Conservation (phyloP, 257 asterid species). For the Phtheirospermum japonicum region DNA sequence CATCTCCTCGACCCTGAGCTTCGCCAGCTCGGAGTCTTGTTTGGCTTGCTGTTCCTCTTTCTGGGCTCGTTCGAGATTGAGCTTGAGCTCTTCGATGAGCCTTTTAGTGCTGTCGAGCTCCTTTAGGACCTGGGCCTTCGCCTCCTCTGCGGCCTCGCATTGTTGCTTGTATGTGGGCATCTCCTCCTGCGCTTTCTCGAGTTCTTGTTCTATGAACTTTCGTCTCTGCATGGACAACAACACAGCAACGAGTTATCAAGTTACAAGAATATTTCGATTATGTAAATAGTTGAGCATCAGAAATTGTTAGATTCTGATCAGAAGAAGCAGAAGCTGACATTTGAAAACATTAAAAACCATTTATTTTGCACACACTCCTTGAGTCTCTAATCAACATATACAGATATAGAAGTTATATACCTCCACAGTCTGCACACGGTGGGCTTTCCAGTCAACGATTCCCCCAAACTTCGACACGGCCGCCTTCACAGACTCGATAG, state of each 20-base stretch:
- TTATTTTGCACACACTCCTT: too few species aligned
- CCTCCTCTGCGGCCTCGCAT: conserved; percentile 73
- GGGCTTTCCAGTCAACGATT: conserved; percentile 99
- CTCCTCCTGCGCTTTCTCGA: conserved; percentile 74
- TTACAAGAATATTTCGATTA: neutral
- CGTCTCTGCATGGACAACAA: conserved; percentile 59
- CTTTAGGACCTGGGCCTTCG: conserved; percentile 56
- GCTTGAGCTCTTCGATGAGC: conserved; percentile 81
- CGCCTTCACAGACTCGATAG: conserved; percentile 88
- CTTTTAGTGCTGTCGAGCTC: conserved; percentile 78
- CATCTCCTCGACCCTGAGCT: conserved; percentile 81
- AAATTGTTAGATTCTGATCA: too few species aligned
- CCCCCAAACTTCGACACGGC: conserved; percentile 99
- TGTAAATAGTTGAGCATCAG: too few species aligned
- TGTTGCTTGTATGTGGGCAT: conserved; percentile 65
- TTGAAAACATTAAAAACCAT: too few species aligned
- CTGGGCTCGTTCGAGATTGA: conserved; percentile 81
- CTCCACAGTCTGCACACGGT: conserved; percentile 83
- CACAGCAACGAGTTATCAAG: neutral
- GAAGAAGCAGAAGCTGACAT: too few species aligned
- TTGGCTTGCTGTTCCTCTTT: conserved; percentile 89
- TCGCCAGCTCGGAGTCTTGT: conserved; percentile 88
- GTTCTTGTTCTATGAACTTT: conserved; percentile 72
- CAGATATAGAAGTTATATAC: conserved; percentile 33
- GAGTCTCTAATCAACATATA: too few species aligned